Percentiles rank a stretch among this genome's conserved stretches.
Conservation (phyloP, 2,329 filamentous ascomycete genomes). For the Xylariaceae sp. region DNA sequence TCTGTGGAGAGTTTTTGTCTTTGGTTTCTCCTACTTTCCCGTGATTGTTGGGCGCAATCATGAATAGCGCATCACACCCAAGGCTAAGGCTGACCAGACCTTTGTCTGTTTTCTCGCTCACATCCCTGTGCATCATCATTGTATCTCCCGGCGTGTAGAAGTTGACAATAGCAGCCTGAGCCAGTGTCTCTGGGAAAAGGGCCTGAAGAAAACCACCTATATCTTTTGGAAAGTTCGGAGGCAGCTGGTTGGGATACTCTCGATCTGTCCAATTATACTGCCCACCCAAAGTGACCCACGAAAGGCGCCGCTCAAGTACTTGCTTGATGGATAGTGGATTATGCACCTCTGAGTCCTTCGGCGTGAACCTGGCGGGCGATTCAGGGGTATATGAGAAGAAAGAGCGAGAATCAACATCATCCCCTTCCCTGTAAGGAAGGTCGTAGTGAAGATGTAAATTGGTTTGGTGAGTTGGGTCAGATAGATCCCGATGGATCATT, state of each 20-base stretch:
- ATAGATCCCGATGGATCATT: slow-evolving; percentile 79
- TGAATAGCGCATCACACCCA: slow-evolving; percentile 89
- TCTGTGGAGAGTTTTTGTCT: slow-evolving; percentile 39
- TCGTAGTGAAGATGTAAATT: slow-evolving; percentile 88
- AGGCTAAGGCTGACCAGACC: slow-evolving; percentile 86
- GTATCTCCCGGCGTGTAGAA: slow-evolving; percentile 91
- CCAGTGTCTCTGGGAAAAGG: slow-evolving; percentile 77
- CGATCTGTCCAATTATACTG: slow-evolving; percentile 97
- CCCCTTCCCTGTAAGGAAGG: slow-evolving; percentile 61
- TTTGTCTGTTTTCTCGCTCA: slow-evolving; percentile 81
- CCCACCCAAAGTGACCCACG: slow-evolving; percentile 93
- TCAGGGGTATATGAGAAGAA: slow-evolving; percentile 62
- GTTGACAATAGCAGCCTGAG: slow-evolving; percentile 93
- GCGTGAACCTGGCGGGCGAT: slow-evolving; percentile 62
- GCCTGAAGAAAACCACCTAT: slow-evolving; percentile 70
- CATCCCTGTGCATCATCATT: slow-evolving; percentile 90
- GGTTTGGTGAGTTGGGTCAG: slow-evolving; percentile 76
- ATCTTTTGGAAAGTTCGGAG: slow-evolving; percentile 77
- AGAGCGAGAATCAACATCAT: slow-evolving; percentile 45
- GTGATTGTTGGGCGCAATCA: slow-evolving; percentile 69
- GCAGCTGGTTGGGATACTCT: slow-evolving; percentile 72
- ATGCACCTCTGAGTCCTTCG: slow-evolving; percentile 77
- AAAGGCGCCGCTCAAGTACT: slow-evolving; percentile 79
- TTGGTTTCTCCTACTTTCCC: slow-evolving; percentile 11
- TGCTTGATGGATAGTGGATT: slow-evolving; percentile 73